phyloP scores from a whole-genome alignment of 2,329 filamentous ascomycete species.

The Xylariales sp. region DNA sequence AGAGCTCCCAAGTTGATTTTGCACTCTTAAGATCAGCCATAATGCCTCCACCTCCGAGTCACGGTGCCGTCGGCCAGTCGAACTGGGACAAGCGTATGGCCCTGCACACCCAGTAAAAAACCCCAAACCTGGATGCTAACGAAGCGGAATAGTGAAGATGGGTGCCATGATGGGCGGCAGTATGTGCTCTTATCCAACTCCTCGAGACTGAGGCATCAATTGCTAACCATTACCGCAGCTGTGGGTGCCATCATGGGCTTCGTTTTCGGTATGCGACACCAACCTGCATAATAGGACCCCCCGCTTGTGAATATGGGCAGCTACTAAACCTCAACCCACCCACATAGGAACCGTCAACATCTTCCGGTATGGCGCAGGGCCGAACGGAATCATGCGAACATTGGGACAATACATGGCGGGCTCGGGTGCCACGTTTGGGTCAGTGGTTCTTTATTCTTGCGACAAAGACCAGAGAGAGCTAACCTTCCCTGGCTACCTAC shows the following conservation, averaged over 20 bases:
- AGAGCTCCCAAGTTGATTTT: no score
- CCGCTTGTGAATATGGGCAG: not conserved
- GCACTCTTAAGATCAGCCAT: not conserved
- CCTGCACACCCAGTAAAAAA: not conserved
- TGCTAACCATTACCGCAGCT: constrained; percentile 51
- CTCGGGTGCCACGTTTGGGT: constrained; percentile 96
- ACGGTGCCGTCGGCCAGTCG: constrained; percentile 52
- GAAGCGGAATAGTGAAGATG: constrained; percentile 73
- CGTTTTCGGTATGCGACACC: constrained; percentile 71
- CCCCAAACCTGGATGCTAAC: constrained; percentile 17
- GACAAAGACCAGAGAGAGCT: not conserved
- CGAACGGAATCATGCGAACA: constrained; percentile 90
- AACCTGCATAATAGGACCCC: no score
- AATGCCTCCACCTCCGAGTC: constrained; percentile 50
- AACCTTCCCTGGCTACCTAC: constrained; percentile 12
- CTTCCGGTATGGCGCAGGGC: constrained; percentile 88
- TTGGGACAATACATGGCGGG: constrained; percentile 96
- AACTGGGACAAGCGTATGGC: constrained; percentile 66
- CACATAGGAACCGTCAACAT: constrained; percentile 80
- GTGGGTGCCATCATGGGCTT: constrained; percentile 97
- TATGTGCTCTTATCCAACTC: constrained; percentile 48
- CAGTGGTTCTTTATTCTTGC: constrained; percentile 26
- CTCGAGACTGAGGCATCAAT: constrained; percentile 9
- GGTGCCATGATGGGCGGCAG: constrained; percentile 97
- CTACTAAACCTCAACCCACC: not conserved